Percentiles rank a stretch among this genome's conserved stretches.
phyloP scores from a whole-genome alignment of 495 filamentous ascomycete species.

The Podospora fimiseda region DNA sequence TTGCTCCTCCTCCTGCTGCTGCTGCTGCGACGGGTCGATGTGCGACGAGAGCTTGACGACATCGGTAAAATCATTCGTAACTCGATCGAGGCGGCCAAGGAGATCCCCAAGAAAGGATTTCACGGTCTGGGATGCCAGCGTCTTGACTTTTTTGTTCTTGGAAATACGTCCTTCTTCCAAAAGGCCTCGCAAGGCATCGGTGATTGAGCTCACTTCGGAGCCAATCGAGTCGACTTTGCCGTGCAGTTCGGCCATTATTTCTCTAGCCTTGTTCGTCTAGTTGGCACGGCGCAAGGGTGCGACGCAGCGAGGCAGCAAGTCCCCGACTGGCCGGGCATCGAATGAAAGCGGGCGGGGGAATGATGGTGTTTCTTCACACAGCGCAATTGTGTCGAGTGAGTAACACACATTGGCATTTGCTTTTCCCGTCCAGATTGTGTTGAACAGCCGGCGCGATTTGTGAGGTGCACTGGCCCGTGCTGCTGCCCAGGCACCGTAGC shows the following conservation, averaged over 20 bases:
- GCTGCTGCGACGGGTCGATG: constrained; percentile 4
- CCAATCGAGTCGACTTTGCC: constrained; percentile 20
- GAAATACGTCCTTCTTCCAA: constrained; percentile 14
- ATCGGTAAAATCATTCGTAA: constrained; percentile 10
- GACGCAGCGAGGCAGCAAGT: neutral
- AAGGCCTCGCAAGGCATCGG: constrained; percentile 19
- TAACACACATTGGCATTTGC: no score
- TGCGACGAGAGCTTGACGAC: constrained; percentile 10
- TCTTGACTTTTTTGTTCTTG: constrained; percentile 21
- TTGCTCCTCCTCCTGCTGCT: no score
- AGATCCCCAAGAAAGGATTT: constrained; percentile 20
- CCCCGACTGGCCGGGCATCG: neutral
- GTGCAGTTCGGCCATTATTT: constrained; percentile 24
- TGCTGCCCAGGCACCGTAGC: neutral
- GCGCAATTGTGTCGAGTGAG: no score
- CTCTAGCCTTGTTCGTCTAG: constrained; percentile 9
- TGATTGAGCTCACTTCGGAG: constrained; percentile 21
- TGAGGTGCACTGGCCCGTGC: constrained; percentile 7
- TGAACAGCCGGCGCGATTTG: constrained; percentile 1
- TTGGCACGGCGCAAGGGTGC: neutral
- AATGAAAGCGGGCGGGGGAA: neutral
- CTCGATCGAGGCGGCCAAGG: constrained; percentile 20
- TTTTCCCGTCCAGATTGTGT: neutral
- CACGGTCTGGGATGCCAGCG: constrained; percentile 21
- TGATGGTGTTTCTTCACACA: no score